These are phyloP conservation scores for Coccomyxa sp. DNA, from an alignment of 139 green algal species.

Conservation along the genomic window DNA sequence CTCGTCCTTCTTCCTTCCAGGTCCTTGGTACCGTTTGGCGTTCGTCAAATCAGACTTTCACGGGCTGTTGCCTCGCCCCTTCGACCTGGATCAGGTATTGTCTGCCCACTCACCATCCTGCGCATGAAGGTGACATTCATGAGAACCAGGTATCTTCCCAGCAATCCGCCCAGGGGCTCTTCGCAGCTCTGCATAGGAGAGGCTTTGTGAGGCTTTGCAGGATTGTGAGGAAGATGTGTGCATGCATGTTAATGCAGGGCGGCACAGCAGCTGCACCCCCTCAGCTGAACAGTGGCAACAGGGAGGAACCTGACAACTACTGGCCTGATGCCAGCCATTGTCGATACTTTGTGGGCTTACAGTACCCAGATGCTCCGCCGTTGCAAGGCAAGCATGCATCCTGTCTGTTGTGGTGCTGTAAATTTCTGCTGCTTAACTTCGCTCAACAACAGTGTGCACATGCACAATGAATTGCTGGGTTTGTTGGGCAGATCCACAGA, in stretches of 20 bases:
- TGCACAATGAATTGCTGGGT: background rate
- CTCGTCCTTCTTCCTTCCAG: constrained; percentile 77
- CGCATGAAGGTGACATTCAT: too few relatives aligned
- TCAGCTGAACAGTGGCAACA: constrained; percentile 63
- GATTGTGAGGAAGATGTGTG: too few relatives aligned
- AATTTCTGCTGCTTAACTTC: background rate
- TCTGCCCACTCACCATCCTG: too few relatives aligned
- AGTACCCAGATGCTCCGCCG: background rate
- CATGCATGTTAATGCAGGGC: background rate
- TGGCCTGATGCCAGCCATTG: constrained; percentile 25
- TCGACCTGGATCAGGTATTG: constrained; percentile 20
- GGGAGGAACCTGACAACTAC: constrained; percentile 30
- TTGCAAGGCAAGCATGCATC: background rate
- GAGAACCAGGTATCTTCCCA: too few relatives aligned
- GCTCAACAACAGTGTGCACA: constrained; percentile 2
- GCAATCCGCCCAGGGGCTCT: too few relatives aligned
- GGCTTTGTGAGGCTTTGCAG: too few relatives aligned
- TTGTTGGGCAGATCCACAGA: background rate
- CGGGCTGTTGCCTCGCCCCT: constrained; percentile 45
- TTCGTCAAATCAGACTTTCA: constrained; percentile 72
- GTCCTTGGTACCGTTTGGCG: constrained; percentile 42
- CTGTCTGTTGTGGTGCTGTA: too few relatives aligned
- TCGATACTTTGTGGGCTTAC: constrained; percentile 33
- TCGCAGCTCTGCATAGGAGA: too few relatives aligned
- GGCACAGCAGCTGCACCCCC: constrained; percentile 20